phyloP scores from a whole-genome alignment of 805 yeast species.

The Allodekkera sacchari region DNA sequence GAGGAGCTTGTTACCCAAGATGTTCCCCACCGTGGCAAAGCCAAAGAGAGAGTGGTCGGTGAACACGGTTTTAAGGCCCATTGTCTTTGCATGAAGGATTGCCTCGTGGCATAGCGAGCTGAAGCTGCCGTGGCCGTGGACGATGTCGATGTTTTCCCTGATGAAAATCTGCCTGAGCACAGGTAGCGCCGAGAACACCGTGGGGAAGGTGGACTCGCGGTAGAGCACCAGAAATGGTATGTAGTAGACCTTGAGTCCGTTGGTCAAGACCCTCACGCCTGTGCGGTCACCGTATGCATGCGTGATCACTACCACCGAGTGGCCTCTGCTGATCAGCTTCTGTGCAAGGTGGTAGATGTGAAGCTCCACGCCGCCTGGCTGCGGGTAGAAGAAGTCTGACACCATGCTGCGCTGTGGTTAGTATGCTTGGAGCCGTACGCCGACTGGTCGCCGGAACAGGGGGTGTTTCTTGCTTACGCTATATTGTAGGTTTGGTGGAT shows the following conservation, averaged over 20 bases:
- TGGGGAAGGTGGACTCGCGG: conserved; percentile 79
- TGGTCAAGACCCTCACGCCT: conserved; percentile 77
- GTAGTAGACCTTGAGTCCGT: conserved; percentile 89
- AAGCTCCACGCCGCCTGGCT: conserved; percentile 95
- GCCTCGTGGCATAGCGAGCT: conserved; percentile 85
- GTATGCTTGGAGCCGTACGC: no score
- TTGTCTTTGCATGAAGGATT: conserved; percentile 80
- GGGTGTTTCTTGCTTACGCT: no score
- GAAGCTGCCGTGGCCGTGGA: conserved; percentile 93
- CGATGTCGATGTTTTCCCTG: conserved; percentile 77
- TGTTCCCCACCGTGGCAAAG: conserved; percentile 76
- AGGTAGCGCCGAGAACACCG: conserved; percentile 85
- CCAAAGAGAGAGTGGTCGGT: conserved; percentile 97
- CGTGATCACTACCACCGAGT: conserved; percentile 77
- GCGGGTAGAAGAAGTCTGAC: conserved; percentile 96
- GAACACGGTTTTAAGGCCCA: conserved; percentile 87
- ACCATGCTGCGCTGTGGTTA: no score
- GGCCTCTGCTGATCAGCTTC: conserved; percentile 71
- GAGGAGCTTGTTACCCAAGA: conserved; percentile 77
- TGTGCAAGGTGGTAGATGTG: conserved; percentile 90
- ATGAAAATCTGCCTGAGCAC: conserved; percentile 75
- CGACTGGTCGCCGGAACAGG: no score
- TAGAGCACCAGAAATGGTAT: conserved; percentile 76
- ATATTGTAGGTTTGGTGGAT: no score
- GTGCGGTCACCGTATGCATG: conserved; percentile 79